Evolutionary conservation across 495 filamentous ascomycete genomes (phyloP).

Genomic region (Aspergillus asperescens): DNA sequence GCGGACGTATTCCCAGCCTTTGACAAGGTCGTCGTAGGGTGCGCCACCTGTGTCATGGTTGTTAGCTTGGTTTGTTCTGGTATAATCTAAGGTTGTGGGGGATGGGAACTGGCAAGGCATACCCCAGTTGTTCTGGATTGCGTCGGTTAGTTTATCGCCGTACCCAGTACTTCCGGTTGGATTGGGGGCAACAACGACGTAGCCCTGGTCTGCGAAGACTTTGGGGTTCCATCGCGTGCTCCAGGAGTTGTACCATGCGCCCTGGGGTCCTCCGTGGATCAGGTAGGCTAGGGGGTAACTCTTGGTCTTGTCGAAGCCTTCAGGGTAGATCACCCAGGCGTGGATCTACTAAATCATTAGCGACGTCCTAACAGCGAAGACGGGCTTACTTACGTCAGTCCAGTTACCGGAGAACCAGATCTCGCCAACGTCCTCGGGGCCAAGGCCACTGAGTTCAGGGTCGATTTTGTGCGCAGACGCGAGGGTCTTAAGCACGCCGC

Average conservation of each 20-base stretch:
- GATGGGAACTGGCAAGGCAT: not conserved
- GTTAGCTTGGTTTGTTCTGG: not conserved
- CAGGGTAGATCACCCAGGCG: slow-evolving; percentile 45
- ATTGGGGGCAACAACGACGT: slow-evolving; percentile 51
- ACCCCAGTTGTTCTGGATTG: slow-evolving; percentile 48
- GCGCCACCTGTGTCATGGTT: slow-evolving; percentile 30
- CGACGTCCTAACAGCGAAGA: not conserved
- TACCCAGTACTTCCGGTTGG: slow-evolving; percentile 49
- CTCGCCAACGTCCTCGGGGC: slow-evolving; percentile 33
- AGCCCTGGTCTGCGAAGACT: slow-evolving; percentile 53
- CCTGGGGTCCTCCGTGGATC: slow-evolving; percentile 52
- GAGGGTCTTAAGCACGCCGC: slow-evolving; percentile 21
- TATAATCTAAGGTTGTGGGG: not conserved
- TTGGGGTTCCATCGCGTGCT: slow-evolving; percentile 48
- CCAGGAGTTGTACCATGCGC: slow-evolving; percentile 46
- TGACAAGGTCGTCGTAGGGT: slow-evolving; percentile 52
- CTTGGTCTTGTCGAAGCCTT: slow-evolving; percentile 40
- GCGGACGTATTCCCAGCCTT: slow-evolving; percentile 45
- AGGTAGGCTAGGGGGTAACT: slow-evolving; percentile 48
- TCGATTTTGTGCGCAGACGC: slow-evolving; percentile 36
- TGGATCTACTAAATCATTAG: slow-evolving; percentile 35
- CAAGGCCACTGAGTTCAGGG: slow-evolving; percentile 25
- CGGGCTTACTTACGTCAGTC: slow-evolving; percentile 25
- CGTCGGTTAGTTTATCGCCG: slow-evolving; percentile 44
- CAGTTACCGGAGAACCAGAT: slow-evolving; percentile 34